These are phyloP conservation scores for Primulina eburnea DNA, from an alignment of 257 asterid species.

Conservation along the genomic window DNA sequence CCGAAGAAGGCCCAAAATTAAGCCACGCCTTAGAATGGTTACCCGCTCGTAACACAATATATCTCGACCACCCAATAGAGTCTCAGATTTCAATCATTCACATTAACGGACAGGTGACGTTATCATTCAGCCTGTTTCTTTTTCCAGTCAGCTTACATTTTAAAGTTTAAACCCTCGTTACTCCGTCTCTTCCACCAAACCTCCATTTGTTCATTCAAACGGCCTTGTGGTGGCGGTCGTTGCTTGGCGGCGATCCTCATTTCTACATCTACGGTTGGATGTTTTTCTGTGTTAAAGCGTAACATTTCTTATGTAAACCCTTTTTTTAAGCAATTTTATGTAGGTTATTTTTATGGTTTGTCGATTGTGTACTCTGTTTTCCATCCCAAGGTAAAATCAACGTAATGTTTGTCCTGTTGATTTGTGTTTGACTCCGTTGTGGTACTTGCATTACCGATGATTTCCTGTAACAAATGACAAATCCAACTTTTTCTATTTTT, in stretches of 20 bases:
- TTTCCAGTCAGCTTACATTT: conserved; percentile 6
- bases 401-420: neutral
- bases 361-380: neutral
- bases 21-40: neutral
- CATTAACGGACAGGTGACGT: conserved; percentile 9
- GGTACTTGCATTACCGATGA: neutral
- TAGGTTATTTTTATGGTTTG: conserved; percentile 13
- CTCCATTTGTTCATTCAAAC: conserved; percentile 8
- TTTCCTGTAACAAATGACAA: too few relatives aligned
- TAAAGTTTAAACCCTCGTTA: conserved; percentile 34
- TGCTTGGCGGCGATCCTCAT: conserved; percentile 42
- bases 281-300: neutral
- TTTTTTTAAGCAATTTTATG: neutral
- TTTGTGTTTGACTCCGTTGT: conserved; percentile 9
- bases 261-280: neutral
- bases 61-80: conserved; percentile 16
- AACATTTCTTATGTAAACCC: neutral
- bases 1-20: conserved; percentile 10
- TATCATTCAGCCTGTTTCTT: conserved; percentile 14
- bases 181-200: neutral
- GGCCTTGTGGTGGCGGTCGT: conserved; percentile 36
- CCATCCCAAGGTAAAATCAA: neutral
- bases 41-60: neutral
- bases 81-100: neutral
- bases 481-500: neutral